Base-by-base conservation (phyloP, 805 yeast genomes). In the Ogataea paraovalis region DNA sequence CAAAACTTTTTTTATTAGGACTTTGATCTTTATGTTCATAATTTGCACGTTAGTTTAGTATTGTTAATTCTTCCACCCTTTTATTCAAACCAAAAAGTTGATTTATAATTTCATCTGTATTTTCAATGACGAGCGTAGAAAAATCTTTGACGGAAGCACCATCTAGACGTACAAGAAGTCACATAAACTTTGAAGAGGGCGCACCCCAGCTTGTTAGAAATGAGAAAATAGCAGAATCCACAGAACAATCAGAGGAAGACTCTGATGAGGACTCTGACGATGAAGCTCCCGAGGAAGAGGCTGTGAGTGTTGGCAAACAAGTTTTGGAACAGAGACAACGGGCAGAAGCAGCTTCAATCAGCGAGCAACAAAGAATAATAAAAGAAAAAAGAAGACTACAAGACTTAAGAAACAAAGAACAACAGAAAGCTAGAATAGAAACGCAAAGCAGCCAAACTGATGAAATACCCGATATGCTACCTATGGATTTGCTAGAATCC, bases 281-380 rank as follows among this genome's bases (percentile, higher is more conserved):
- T 47, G 80, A 74, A 19, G 79, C 81, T 0, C 82, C 82, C 44
- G 80, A 75, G 47, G 81, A 76, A 53, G 79, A 73, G 43, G 43
- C 59, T 5, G 39, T 62, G 12, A 43, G 43, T 9, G 20, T 57
- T 3, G 60, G 52, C 10, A 54, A 52, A 36, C 42, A 43, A 28
- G 23, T 42, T 9, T 42, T 51, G 13, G 21, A 40, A 25, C 43
- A 44, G 14, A 45, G 44, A 42, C 41, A 9, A 43, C 66, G 42
- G 50, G 65, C 38, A 36, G 60, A 28, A 68, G 67, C 22, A 56
- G 56, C 33, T 34, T 52, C 19, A 44, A 52, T 45, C 43, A 58
- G 33, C 62, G 66, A 51, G 49, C 53, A 43, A 46, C 61, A 51
- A 40, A 56, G 41, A 52, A 56, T 52, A 30, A 64, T 56, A 45